Percentiles rank a stretch among this genome's conserved stretches.
Evolutionary conservation across 2,329 filamentous ascomycete species (phyloP).

Genomic region (Lecanicillium sp.): DNA sequence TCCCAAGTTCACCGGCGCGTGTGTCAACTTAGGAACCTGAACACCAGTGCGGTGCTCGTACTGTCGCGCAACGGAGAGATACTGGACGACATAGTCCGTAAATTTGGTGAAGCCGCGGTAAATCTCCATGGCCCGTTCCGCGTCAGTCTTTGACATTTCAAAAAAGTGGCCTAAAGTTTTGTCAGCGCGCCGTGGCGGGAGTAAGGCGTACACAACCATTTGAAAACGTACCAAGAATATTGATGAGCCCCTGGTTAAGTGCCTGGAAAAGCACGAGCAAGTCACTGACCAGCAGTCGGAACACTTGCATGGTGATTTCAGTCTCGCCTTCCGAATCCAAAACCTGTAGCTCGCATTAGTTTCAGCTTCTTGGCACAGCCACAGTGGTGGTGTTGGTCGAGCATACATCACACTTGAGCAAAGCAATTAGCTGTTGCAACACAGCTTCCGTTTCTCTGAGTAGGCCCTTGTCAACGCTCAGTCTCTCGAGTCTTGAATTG

Average conservation of each 20-base stretch:
- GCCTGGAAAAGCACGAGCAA: constrained; percentile 85
- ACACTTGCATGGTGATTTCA: constrained; percentile 92
- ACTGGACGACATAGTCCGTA: constrained; percentile 88
- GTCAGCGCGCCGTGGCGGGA: too few species aligned
- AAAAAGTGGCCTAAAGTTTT: constrained; percentile 75
- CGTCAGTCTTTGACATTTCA: constrained; percentile 92
- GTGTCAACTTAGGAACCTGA: constrained; percentile 93
- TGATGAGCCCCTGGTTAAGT: constrained; percentile 95
- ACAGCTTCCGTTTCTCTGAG: constrained; percentile 86
- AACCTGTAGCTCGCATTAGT: constrained; percentile 45
- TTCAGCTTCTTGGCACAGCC: constrained; percentile 8
- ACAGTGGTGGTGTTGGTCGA: not conserved
- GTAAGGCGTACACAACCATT: too few species aligned
- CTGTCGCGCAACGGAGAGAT: constrained; percentile 76
- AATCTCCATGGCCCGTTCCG: constrained; percentile 81
- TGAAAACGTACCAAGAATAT: constrained; percentile 81
- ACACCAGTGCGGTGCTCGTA: constrained; percentile 88
- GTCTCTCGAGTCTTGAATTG: constrained; percentile 72
- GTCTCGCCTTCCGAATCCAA: constrained; percentile 86
- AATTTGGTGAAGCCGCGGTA: constrained; percentile 89
- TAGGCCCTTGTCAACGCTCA: constrained; percentile 86
- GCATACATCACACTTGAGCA: constrained; percentile 84
- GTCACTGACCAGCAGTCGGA: constrained; percentile 83
- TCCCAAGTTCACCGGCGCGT: constrained; percentile 86
- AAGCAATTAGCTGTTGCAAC: constrained; percentile 75